Conservation (phyloP, 1,284 basidiomycete genomes). For the Sporisorium reilianum region DNA sequence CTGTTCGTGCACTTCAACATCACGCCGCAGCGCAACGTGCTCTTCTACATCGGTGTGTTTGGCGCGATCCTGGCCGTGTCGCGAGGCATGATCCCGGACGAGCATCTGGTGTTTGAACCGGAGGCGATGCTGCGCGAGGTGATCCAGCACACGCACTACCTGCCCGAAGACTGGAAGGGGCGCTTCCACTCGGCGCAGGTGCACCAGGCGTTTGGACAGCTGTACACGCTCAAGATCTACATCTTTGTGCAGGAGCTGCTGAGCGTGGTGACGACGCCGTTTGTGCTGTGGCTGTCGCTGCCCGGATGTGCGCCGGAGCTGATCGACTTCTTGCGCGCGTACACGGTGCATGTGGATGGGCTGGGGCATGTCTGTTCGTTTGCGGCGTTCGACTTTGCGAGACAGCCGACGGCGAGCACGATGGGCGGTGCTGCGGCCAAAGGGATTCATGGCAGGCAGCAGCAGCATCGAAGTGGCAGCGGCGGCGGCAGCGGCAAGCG, state of each 20-base stretch:
- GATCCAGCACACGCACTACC: conserved; percentile 92
- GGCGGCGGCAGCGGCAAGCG: conserved; percentile 77
- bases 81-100: conserved; percentile 94
- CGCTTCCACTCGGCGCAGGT: conserved; percentile 79
- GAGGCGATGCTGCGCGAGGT: conserved; percentile 91
- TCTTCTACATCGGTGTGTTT: conserved; percentile 92
- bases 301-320: conserved; percentile 80
- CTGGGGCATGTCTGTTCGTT: conserved; percentile 97
- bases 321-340: conserved; percentile 71
- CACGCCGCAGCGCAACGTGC: conserved; percentile 87
- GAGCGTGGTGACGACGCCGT: conserved; percentile 91
- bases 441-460: conserved; percentile 15
- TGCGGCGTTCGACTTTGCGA: conserved; percentile 95
- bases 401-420: conserved; percentile 74
- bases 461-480: neutral
- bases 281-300: conserved; percentile 91
- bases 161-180: conserved; percentile 90
- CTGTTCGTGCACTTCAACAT: conserved; percentile 94
- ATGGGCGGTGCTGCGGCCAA: conserved; percentile 34
- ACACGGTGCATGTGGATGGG: conserved; percentile 94
- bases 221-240: conserved; percentile 64
- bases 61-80: conserved; percentile 87
- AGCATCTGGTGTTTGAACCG: conserved; percentile 89
- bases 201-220: conserved; percentile 57
- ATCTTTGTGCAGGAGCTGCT: conserved; percentile 89